Percentiles rank a stretch among this genome's conserved stretches.
Evolutionary conservation across 2,329 filamentous ascomycete genomes (phyloP).

Genomic region (Nothopassalora personata): DNA sequence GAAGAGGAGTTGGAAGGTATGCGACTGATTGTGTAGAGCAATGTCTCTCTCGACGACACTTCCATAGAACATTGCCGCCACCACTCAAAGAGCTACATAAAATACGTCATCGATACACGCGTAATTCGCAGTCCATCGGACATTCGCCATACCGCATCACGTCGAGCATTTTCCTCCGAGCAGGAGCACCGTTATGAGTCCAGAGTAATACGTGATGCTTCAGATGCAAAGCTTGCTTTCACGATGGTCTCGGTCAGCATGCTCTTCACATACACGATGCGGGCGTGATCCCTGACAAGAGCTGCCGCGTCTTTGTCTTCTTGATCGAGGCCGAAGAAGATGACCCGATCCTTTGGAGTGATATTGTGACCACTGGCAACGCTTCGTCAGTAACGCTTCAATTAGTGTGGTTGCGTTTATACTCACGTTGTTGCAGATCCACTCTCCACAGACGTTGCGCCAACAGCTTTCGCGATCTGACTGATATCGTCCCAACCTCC

Average conservation of each 20-base stretch:
- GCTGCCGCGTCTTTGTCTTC: conserved; percentile 34
- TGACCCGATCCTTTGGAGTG: conserved; percentile 18
- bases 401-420: neutral
- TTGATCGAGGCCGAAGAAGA: conserved; percentile 37
- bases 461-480: conserved; percentile 35
- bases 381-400: neutral
- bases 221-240: conserved; percentile 33
- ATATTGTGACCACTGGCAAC: conserved; percentile 13
- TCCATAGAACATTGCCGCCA: neutral
- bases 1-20: conserved; percentile 6
- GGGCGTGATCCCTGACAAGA: conserved; percentile 32
- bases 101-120: neutral
- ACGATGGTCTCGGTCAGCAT: conserved; percentile 41
- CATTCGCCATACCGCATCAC: too few species aligned
- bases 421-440: conserved; percentile 16
- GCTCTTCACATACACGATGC: conserved; percentile 39
- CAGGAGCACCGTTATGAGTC: neutral
- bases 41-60: neutral
- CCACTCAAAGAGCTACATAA: neutral
- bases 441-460: conserved; percentile 32
- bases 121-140: neutral
- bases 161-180: too few species aligned
- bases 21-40: neutral
- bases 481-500: conserved; percentile 38
- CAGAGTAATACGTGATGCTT: neutral